Conservation (phyloP, 176 grass and related monocot species). For the Carex parvula region DNA sequence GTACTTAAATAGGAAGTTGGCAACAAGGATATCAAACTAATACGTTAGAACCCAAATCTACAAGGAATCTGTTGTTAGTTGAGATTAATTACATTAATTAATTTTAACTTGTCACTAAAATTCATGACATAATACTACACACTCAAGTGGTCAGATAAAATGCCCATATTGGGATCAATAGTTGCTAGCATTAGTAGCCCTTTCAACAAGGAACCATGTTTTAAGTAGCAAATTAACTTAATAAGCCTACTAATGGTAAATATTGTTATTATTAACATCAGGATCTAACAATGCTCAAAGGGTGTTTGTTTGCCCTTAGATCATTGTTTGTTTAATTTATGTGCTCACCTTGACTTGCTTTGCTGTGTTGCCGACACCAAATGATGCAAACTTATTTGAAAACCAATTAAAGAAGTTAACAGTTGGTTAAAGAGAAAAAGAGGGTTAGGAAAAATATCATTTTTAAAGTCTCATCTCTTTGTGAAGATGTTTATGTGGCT, state of each 20-base stretch:
- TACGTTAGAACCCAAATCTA: slow-evolving; percentile 45
- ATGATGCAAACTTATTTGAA: slow-evolving; percentile 46
- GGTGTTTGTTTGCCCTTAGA: background rate
- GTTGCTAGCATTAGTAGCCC: background rate
- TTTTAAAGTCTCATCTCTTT: background rate
- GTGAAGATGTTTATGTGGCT: background rate
- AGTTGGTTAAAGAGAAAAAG: slow-evolving; percentile 22
- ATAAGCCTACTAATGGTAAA: background rate
- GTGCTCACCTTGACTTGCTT: slow-evolving; percentile 18
- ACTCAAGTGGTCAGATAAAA: slow-evolving; percentile 25
- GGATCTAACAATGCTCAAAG: background rate
- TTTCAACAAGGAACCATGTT: slow-evolving; percentile 21
- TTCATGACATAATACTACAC: slow-evolving; percentile 38
- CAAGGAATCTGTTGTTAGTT: slow-evolving; percentile 52
- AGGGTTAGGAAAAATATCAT: background rate
- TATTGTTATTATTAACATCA: background rate
- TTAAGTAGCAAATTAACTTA: background rate
- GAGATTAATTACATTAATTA: slow-evolving; percentile 28
- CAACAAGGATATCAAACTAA: background rate
- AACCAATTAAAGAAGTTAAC: slow-evolving; percentile 37
- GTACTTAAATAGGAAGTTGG: too few species aligned
- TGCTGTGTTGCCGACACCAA: slow-evolving; percentile 58
- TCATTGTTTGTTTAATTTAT: background rate
- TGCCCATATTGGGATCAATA: background rate
- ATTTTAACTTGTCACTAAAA: slow-evolving; percentile 28